Evolutionary conservation across 345 rosid species (phyloP).

Genomic region (Draba incana): DNA sequence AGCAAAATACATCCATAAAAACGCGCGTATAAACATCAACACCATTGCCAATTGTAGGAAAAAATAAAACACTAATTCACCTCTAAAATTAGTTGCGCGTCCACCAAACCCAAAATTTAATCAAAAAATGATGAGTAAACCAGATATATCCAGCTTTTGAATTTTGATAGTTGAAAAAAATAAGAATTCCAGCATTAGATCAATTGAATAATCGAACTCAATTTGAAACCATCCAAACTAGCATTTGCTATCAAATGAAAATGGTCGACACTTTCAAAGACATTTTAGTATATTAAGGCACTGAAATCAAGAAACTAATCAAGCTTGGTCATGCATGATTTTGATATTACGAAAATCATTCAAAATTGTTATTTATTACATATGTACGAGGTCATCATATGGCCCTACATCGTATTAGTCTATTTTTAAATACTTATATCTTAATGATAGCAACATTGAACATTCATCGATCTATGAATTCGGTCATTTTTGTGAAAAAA

Average conservation of each 20-base stretch:
- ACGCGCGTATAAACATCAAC: conserved; percentile 5
- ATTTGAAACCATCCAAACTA: neutral
- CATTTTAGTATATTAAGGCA: neutral
- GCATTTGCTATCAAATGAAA: conserved; percentile 1
- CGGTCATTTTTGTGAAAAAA: neutral
- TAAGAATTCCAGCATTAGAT: neutral
- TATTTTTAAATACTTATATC: neutral
- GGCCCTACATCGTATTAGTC: conserved; percentile 13
- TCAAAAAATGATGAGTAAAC: neutral
- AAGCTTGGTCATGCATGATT: conserved; percentile 5
- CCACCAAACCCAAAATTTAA: neutral
- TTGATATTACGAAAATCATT: neutral
- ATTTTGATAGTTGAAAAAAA: no score
- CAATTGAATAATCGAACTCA: neutral
- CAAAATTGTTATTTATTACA: conserved; percentile 6
- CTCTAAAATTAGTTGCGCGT: neutral
- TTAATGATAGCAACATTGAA: conserved; percentile 5
- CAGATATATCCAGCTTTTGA: neutral
- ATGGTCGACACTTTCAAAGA: neutral
- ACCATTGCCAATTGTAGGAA: neutral
- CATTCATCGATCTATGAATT: neutral
- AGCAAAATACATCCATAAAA: neutral
- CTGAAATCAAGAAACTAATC: neutral
- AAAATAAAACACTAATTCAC: neutral
- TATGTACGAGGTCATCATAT: conserved; percentile 34